A percentile compares a stretch with the other conserved stretches of the same genome.
Evolutionary conservation across 2,329 filamentous ascomycete species (phyloP).

Genomic region (Rutstroemia sp.): DNA sequence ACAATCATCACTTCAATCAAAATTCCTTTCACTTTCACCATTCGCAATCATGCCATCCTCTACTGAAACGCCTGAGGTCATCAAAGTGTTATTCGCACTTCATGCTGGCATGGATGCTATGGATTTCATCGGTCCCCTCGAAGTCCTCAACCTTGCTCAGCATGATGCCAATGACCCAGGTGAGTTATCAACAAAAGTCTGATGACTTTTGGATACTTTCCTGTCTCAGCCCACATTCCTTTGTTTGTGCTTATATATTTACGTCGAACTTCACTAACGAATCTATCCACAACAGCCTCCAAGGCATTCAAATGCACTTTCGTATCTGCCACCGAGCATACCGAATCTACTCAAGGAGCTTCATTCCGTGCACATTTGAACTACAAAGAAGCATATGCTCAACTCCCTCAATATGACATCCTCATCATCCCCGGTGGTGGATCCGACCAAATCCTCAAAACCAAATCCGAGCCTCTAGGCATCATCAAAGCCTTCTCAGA

Average conservation of each 20-base stretch:
- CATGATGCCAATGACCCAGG: conserved; percentile 45
- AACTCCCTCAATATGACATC: conserved; percentile 55
- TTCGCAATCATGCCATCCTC: conserved; percentile 26
- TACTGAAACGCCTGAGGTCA: conserved; percentile 27
- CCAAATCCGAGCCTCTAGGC: conserved; percentile 59
- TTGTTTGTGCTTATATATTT: conserved; percentile 1
- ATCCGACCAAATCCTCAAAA: conserved; percentile 54
- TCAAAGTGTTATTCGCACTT: conserved; percentile 54
- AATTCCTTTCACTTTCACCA: neutral
- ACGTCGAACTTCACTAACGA: neutral
- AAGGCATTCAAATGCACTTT: conserved; percentile 24
- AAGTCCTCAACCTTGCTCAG: conserved; percentile 46
- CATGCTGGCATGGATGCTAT: conserved; percentile 47
- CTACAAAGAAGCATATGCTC: conserved; percentile 70
- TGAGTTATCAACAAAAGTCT: conserved; percentile 28
- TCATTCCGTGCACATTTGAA: conserved; percentile 67
- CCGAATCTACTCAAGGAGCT: conserved; percentile 54
- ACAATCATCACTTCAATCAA: neutral
- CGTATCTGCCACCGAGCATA: conserved; percentile 41
- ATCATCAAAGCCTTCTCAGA: conserved; percentile 72
- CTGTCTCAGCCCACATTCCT: neutral
- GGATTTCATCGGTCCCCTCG: conserved; percentile 50
- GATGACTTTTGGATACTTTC: neutral
- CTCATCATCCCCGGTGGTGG: conserved; percentile 68
- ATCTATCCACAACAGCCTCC: conserved; percentile 15